Evolutionary conservation across 805 yeast species (phyloP).

Genomic region (Cyberlindnera mississippiensis): DNA sequence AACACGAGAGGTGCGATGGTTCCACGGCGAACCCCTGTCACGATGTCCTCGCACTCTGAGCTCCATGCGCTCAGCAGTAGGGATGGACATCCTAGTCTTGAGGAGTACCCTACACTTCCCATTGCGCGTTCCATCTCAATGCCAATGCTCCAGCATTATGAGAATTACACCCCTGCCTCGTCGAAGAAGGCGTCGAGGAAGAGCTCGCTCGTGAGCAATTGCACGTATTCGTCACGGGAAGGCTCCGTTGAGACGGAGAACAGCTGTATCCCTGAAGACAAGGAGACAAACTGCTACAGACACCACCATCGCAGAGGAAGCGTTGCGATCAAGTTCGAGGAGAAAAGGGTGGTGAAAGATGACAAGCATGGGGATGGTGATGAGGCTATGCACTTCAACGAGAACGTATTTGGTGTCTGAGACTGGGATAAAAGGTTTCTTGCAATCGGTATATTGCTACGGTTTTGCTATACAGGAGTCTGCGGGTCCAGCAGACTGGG

Average conservation of each 20-base stretch:
- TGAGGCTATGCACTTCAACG: slow-evolving; percentile 3
- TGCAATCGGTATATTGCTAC: no score
- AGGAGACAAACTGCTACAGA: slow-evolving; percentile 14
- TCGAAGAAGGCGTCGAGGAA: slow-evolving; percentile 7
- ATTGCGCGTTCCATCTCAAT: slow-evolving; percentile 6
- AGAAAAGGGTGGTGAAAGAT: slow-evolving; percentile 8
- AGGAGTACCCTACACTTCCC: neutral
- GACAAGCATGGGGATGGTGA: neutral
- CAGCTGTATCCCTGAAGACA: neutral
- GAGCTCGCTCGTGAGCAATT: slow-evolving; percentile 16
- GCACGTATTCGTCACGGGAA: slow-evolving; percentile 11
- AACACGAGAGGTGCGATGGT: no score
- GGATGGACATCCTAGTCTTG: neutral
- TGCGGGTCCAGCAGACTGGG: no score
- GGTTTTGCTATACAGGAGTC: neutral
- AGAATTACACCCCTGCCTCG: neutral
- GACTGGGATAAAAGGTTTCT: neutral
- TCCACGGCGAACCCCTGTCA: neutral
- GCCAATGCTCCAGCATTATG: slow-evolving; percentile 2
- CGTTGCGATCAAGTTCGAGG: slow-evolving; percentile 26
- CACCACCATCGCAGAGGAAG: slow-evolving; percentile 30
- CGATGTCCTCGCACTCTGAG: neutral
- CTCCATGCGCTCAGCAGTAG: neutral
- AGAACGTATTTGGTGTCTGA: slow-evolving; percentile 5
- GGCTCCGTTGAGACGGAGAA: slow-evolving; percentile 2